Percentiles rank a stretch among this genome's conserved stretches.
Conservation (phyloP, 2,329 filamentous ascomycete genomes). For the Drechslerella dactyloides region DNA sequence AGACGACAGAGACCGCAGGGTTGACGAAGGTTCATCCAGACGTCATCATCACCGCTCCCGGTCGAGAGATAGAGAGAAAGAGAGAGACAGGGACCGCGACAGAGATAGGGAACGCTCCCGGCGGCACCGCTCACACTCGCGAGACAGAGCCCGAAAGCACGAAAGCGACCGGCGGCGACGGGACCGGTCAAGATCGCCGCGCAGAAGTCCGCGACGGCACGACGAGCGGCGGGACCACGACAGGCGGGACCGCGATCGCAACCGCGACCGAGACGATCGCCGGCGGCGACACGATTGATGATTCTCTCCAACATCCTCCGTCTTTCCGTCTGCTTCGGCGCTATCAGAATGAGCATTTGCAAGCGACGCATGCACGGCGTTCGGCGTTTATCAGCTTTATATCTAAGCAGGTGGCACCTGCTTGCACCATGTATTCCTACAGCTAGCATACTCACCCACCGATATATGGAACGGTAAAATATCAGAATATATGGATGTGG, state of each 20-base stretch:
- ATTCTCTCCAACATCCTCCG: background rate
- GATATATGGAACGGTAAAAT: background rate
- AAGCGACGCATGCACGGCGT: too few relatives aligned
- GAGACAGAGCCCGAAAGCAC: constrained; percentile 27
- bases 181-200: constrained; percentile 32
- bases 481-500: too few relatives aligned
- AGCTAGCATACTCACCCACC: background rate
- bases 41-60: constrained; percentile 54
- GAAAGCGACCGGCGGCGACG: constrained; percentile 22
- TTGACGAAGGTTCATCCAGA: constrained; percentile 41
- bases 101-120: background rate
- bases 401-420: background rate
- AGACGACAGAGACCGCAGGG: constrained; percentile 55
- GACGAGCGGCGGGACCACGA: constrained; percentile 30
- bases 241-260: constrained; percentile 16
- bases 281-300: constrained; percentile 28
- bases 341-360: background rate
- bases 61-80: constrained; percentile 31
- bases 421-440: too few relatives aligned
- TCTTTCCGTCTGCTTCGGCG: background rate
- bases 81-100: background rate
- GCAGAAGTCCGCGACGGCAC: constrained; percentile 6
- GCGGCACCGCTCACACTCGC: constrained; percentile 46
- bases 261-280: constrained; percentile 33
- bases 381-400: background rate